phyloP scores from a whole-genome alignment of 2,329 filamentous ascomycete species.

The Scleromitrula shiraiana region DNA sequence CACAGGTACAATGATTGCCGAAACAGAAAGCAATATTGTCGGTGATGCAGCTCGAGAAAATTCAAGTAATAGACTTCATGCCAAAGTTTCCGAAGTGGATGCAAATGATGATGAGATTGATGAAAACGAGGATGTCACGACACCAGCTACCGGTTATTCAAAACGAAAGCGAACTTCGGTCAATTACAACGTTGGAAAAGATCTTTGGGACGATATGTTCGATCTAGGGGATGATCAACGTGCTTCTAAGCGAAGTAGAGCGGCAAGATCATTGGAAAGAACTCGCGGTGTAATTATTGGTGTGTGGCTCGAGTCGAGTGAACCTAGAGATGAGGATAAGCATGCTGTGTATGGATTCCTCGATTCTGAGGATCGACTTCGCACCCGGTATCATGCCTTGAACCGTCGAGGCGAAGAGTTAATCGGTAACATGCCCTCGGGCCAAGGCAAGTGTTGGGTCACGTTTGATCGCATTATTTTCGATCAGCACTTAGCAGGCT shows the following conservation, averaged over 20 bases:
- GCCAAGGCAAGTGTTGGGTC: conserved; percentile 56
- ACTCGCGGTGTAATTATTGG: conserved; percentile 38
- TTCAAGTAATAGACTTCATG: neutral
- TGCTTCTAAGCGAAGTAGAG: conserved; percentile 19
- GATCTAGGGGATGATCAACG: conserved; percentile 13
- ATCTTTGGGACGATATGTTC: conserved; percentile 36
- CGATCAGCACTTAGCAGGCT: conserved; percentile 45
- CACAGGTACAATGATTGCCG: neutral
- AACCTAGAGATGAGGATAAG: conserved; percentile 41
- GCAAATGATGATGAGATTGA: neutral
- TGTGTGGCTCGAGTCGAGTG: conserved; percentile 51
- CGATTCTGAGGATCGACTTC: conserved; percentile 50
- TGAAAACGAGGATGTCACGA: conserved; percentile 7
- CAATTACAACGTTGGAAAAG: too few species aligned
- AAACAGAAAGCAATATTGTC: neutral
- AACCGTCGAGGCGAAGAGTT: conserved; percentile 40
- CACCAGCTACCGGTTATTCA: conserved; percentile 36
- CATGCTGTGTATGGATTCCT: conserved; percentile 57
- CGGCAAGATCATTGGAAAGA: conserved; percentile 14
- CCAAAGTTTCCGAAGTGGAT: too few species aligned
- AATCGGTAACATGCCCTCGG: conserved; percentile 43
- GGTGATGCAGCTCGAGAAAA: neutral
- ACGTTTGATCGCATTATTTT: conserved; percentile 55
- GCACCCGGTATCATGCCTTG: conserved; percentile 47
- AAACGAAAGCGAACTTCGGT: conserved; percentile 49